Conservation (phyloP, 2,329 filamentous ascomycete species). For the Stemphylium vesicarium region DNA sequence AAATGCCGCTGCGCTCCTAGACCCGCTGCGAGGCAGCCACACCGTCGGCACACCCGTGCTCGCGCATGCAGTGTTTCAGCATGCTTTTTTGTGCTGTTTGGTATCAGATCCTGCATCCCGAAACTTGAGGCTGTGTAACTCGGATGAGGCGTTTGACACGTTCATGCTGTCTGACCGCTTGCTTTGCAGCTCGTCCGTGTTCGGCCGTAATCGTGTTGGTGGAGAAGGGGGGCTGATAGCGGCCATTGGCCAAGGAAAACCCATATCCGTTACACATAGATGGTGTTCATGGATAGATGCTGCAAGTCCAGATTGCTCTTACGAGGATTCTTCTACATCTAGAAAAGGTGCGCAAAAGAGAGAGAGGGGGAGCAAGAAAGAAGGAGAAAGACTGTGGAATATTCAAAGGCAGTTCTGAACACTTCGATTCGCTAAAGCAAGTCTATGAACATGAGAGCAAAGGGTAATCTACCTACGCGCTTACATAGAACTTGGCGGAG, state of each 20-base stretch:
- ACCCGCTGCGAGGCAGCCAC: background rate
- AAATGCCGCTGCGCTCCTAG: background rate
- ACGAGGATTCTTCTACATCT: no score
- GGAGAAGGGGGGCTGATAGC: background rate
- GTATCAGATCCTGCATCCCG: conserved; percentile 24
- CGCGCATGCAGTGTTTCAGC: conserved; percentile 31
- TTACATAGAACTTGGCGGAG: background rate
- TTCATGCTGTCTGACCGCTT: conserved; percentile 14
- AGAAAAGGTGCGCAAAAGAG: no score
- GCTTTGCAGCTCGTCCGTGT: background rate
- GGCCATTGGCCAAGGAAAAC: no score
- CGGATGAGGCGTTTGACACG: conserved; percentile 7
- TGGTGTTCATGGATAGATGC: no score
- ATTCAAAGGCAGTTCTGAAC: background rate
- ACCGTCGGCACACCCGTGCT: background rate
- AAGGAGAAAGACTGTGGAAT: background rate
- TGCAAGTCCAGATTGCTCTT: no score
- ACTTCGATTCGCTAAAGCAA: conserved; percentile 4
- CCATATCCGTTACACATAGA: no score
- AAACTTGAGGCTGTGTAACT: conserved; percentile 15
- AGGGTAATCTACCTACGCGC: background rate
- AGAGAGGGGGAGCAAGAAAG: background rate
- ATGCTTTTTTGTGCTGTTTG: conserved; percentile 18
- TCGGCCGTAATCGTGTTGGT: background rate
- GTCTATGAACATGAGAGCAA: conserved; percentile 6